Evolutionary conservation across 129 eudicot species (phyloP), one percentile per base, ranked within the genome.

Genomic region (Artemisia tridentata): DNA sequence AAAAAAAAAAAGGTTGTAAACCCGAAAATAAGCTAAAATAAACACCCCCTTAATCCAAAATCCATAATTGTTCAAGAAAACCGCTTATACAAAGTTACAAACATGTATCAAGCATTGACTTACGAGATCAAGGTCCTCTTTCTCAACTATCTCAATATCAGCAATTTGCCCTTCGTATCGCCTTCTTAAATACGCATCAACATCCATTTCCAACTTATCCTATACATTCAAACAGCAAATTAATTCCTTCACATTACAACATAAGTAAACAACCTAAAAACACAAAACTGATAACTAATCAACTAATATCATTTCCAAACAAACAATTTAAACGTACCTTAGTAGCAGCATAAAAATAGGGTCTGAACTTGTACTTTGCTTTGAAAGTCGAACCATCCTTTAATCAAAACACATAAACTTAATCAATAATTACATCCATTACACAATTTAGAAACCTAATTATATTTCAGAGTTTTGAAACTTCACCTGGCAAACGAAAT

Each of bases 101-200:
- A 62, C 59, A 52, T 0, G 50, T 7, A 43, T 16, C 58, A 50
- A 53, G 10, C 67, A 45, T 27, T 19, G 64, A 50, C 85, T 82
- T 88, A 95, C 99, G 63, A 95, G 97, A 95, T 88, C 83, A 81
- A 95, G 99, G 79, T 95, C 99, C 80, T 95, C 99, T 73, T 95
- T 95, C 74, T 95, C 95, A 66, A 88, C 76, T 70, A 86, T 80
- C 61, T 95, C 86, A 14, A 86, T 83, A 60, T 86, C 92, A 14
- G 95, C 96, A 75, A 95, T 79, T 71, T 90, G 91, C 68, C 91
- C 91, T 75, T 95, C 91, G 7, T 95, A 90, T 9, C 96, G 84
- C 77, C 99, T 72, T 74, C 99, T 90, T 82, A 95, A 71, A 79
- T 95, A 88, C 2, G 96, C 86, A 65, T 95, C 99, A 68, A 95